A percentile compares a stretch with the other conserved stretches of the same genome.
These are phyloP conservation scores for Fusarium domesticum DNA, from an alignment of 2,329 filamentous ascomycete species.

Conservation along the genomic window DNA sequence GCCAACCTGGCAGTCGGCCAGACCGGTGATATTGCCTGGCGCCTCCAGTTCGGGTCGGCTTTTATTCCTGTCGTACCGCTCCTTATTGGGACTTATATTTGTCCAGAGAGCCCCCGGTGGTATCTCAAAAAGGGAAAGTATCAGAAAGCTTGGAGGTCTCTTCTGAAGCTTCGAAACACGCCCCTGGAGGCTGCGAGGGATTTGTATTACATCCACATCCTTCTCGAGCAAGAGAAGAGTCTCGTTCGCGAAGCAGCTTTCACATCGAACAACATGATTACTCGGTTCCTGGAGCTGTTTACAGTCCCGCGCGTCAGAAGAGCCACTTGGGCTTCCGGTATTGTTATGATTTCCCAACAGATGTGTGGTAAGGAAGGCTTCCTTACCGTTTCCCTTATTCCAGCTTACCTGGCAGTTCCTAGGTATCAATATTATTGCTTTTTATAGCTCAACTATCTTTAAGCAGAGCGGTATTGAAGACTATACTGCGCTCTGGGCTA, in stretches of 20 bases:
- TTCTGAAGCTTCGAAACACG: slow-evolving; percentile 55
- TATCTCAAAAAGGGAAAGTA: slow-evolving; percentile 60
- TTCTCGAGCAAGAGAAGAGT: slow-evolving; percentile 32
- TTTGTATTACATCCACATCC: slow-evolving; percentile 56
- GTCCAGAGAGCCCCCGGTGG: slow-evolving; percentile 65
- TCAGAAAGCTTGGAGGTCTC: slow-evolving; percentile 52
- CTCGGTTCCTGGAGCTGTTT: slow-evolving; percentile 52
- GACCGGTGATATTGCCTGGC: slow-evolving; percentile 58
- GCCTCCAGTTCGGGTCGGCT: slow-evolving; percentile 61
- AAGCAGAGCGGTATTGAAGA: slow-evolving; percentile 39
- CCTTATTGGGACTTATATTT: slow-evolving; percentile 55
- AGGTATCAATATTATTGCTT: slow-evolving; percentile 47
- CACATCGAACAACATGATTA: slow-evolving; percentile 32
- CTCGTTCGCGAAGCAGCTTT: slow-evolving; percentile 30
- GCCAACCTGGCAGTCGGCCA: slow-evolving; percentile 64
- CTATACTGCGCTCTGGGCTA: slow-evolving; percentile 40
- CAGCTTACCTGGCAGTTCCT: background rate
- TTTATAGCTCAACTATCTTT: slow-evolving; percentile 48
- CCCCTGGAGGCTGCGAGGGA: slow-evolving; percentile 60
- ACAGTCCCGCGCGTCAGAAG: slow-evolving; percentile 64
- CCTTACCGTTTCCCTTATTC: background rate
- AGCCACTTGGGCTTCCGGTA: slow-evolving; percentile 71
- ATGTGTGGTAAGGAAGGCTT: slow-evolving; percentile 47
- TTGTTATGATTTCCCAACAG: slow-evolving; percentile 72
- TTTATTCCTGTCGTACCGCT: slow-evolving; percentile 64